Evolutionary conservation across 768 basidiomycete genomes (phyloP), one percentile per base, ranked within the genome.

Genomic region (Lanmaoa rubissima): DNA sequence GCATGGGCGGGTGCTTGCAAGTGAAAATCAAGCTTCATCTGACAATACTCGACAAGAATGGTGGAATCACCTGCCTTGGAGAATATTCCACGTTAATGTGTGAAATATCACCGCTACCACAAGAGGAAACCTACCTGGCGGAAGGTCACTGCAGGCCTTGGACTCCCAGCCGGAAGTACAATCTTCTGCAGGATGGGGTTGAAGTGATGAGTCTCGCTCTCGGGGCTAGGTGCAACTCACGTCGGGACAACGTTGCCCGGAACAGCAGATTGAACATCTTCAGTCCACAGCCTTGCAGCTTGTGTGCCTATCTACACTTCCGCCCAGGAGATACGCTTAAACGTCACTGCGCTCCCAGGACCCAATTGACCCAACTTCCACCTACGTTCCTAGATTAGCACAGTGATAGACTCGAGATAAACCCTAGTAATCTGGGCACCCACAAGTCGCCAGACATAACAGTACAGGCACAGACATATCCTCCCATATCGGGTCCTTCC

Each of bases 351-450:
- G 50, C 73, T 74, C 14, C 85, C 87, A 0, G 86, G 81, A n/a
- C 77, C 74, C 28, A 87, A 62, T 64, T 90, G 87, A 0, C 87
- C 87, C 7, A 87, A 57, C 60, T 87, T 86, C 86, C 86, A 88
- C 72, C 84, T 84, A 53, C 11, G 12, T 36, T 7, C 16, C n/a
- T 11, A 14, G n/a, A 56, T 53, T 21, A 44, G 24, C 13, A 51
- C 10, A 6, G 24, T 1, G 5, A 36, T 28, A 26, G 26, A 41
- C 24, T 35, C 1, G 10, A 41, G 10, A 13, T 5, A 34, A n/a
- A 45, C 6, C 21, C 44, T 6, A 43, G 16, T 13, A 13, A 10
- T 17, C 36, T 5, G 41, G 19, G 17, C 14, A 68, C 79, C 51
- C 60, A 84, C 84, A 79, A 62, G 17, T 86, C 83, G 1, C 73